Percentiles rank a stretch among this genome's conserved stretches.
Conservation (phyloP, 2,329 filamentous ascomycete genomes). For the Penicillium frequentans region DNA sequence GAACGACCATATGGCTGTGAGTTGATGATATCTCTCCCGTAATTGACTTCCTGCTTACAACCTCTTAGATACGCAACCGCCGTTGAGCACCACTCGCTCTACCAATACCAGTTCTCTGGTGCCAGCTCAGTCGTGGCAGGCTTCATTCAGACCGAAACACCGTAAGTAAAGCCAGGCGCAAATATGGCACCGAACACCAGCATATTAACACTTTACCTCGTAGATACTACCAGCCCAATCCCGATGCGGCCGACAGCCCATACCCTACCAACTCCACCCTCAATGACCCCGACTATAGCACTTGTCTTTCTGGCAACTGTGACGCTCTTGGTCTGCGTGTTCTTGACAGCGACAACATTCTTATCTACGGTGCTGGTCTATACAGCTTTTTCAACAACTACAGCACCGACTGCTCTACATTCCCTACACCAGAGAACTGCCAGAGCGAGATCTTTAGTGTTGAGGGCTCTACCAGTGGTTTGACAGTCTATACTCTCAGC, state of each 20-base stretch:
- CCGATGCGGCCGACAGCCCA: slow-evolving; percentile 32
- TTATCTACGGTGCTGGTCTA: slow-evolving; percentile 53
- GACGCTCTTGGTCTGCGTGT: slow-evolving; percentile 53
- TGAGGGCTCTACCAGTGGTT: slow-evolving; percentile 37
- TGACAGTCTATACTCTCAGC: slow-evolving; percentile 49
- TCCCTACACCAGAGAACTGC: slow-evolving; percentile 43
- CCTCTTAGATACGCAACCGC: slow-evolving; percentile 39
- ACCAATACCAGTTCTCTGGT: slow-evolving; percentile 49
- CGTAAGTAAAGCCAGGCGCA: slow-evolving; percentile 21
- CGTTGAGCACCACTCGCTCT: slow-evolving; percentile 50
- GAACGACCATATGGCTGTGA: slow-evolving; percentile 41
- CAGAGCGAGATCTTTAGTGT: slow-evolving; percentile 52
- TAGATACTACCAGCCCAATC: slow-evolving; percentile 41
- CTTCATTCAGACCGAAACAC: slow-evolving; percentile 42
- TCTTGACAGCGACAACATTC: slow-evolving; percentile 43
- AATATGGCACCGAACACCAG: not conserved
- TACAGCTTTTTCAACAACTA: slow-evolving; percentile 59
- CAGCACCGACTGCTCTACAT: slow-evolving; percentile 44
- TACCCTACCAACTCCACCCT: slow-evolving; percentile 31
- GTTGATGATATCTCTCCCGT: slow-evolving; percentile 9
- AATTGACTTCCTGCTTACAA: slow-evolving; percentile 4
- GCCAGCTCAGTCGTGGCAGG: slow-evolving; percentile 33
- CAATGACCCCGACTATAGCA: slow-evolving; percentile 38
- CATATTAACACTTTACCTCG: not conserved
- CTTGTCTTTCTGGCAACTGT: slow-evolving; percentile 32